These are phyloP conservation scores for Spathaspora sp. DNA, from an alignment of 1,139 yeast species.

Conservation along the genomic window DNA sequence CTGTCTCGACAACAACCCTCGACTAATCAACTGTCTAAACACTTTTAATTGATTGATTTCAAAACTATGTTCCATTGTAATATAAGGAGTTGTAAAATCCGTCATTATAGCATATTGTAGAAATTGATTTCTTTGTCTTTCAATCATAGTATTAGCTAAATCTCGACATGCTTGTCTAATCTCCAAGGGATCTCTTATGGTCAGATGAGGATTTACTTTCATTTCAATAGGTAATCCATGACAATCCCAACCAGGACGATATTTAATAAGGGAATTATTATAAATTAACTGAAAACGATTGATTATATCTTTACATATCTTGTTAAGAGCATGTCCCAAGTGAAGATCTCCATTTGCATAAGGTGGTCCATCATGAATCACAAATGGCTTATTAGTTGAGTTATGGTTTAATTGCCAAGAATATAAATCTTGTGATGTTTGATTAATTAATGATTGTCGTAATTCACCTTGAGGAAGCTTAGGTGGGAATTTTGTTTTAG, in stretches of 20 bases:
- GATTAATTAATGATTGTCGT: slow-evolving; percentile 24
- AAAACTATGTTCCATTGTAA: slow-evolving; percentile 68
- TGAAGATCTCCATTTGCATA: slow-evolving; percentile 95
- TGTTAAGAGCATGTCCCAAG: slow-evolving; percentile 91
- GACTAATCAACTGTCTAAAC: slow-evolving; percentile 63
- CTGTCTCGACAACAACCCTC: slow-evolving; percentile 75
- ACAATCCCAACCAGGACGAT: slow-evolving; percentile 97
- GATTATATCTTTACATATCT: slow-evolving; percentile 82
- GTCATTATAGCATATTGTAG: slow-evolving; percentile 76
- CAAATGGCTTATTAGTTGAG: slow-evolving; percentile 32
- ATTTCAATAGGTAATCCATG: slow-evolving; percentile 96
- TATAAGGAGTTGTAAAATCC: slow-evolving; percentile 71
- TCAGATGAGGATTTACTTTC: slow-evolving; percentile 28
- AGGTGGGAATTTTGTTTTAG: slow-evolving; percentile 42
- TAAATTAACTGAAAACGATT: slow-evolving; percentile 64
- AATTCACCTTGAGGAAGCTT: slow-evolving; percentile 36
- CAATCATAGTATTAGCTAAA: slow-evolving; percentile 68
- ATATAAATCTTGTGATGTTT: slow-evolving; percentile 32
- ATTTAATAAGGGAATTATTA: slow-evolving; percentile 60
- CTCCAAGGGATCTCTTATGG: slow-evolving; percentile 34
- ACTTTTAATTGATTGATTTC: slow-evolving; percentile 74
- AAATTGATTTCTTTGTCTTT: slow-evolving; percentile 63
- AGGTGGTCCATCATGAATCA: slow-evolving; percentile 97
- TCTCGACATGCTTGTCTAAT: slow-evolving; percentile 63
- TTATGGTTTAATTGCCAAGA: slow-evolving; percentile 30